Percentiles rank a stretch among this genome's conserved stretches.
These are phyloP conservation scores for Rhizopogon rudus DNA, from an alignment of 768 basidiomycete genomes.

Conservation along the genomic window DNA sequence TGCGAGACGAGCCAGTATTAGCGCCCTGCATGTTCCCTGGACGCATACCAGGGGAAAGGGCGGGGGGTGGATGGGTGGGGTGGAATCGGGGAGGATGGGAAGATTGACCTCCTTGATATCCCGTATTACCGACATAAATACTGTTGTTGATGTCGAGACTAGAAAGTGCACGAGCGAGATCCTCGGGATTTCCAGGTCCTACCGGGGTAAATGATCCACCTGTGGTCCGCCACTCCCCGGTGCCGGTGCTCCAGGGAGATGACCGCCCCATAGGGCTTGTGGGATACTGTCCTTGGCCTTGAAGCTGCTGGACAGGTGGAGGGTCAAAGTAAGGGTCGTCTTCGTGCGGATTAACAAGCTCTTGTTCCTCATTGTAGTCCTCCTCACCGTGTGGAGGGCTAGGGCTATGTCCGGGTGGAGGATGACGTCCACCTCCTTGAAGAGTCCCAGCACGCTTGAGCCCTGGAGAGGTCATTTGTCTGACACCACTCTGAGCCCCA, in stretches of 20 bases:
- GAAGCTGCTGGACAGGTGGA: constrained; percentile 32
- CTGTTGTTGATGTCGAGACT: constrained; percentile 52
- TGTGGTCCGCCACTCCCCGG: constrained; percentile 55
- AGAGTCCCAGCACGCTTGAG: constrained; percentile 78
- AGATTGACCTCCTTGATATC: constrained; percentile 45
- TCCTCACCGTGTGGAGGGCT: constrained; percentile 53
- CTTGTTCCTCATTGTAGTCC: constrained; percentile 45
- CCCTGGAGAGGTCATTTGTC: constrained; percentile 44
- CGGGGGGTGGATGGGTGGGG: constrained; percentile 38
- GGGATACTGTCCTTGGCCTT: constrained; percentile 36
- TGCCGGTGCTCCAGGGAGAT: constrained; percentile 57
- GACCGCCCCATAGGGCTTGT: constrained; percentile 57
- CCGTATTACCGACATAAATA: constrained; percentile 22
- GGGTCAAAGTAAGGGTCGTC: constrained; percentile 42
- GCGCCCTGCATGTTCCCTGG: constrained; percentile 34
- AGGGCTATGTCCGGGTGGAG: constrained; percentile 30
- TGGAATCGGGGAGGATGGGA: constrained; percentile 70
- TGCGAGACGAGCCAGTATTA: constrained; percentile 32
- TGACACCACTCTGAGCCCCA: constrained; percentile 46
- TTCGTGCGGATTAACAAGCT: constrained; percentile 34
- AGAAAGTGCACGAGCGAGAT: constrained; percentile 71
- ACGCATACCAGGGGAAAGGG: constrained; percentile 40
- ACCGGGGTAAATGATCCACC: constrained; percentile 27
- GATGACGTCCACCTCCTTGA: constrained; percentile 37
- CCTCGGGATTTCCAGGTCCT: constrained; percentile 48